These are phyloP conservation scores for Lepraria neglecta DNA, from an alignment of 495 filamentous ascomycete genomes.

Conservation along the genomic window DNA sequence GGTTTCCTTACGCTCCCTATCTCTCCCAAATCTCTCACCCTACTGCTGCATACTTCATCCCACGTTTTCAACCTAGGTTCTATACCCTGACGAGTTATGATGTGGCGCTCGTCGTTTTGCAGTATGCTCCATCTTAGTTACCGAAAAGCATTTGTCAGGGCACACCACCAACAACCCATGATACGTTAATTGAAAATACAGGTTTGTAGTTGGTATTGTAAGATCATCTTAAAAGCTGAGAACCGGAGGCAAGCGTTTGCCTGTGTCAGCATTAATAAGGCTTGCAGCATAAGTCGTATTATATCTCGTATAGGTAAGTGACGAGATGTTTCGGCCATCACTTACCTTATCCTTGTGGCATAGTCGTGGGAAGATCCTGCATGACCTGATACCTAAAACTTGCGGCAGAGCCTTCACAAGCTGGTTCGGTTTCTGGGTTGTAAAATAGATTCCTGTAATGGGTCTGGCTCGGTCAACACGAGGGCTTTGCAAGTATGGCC, in stretches of 20 bases:
- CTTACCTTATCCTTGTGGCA: no score
- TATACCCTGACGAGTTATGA: conserved; percentile 4
- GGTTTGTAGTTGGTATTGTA: conserved; percentile 4
- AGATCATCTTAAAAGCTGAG: conserved; percentile 2
- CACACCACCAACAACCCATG: conserved; percentile 5
- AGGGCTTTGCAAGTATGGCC: no score
- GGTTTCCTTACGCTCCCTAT: conserved; percentile 1
- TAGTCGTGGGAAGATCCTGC: no score
- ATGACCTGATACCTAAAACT: no score
- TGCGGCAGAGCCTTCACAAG: no score
- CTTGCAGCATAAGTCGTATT: background rate
- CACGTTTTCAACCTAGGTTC: conserved; percentile 5
- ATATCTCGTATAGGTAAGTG: no score
- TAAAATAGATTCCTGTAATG: no score
- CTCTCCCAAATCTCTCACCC: conserved; percentile 2
- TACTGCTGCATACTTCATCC: conserved; percentile 5
- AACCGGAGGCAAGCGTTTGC: conserved; percentile 4
- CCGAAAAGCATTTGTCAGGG: conserved; percentile 5
- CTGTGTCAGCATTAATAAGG: conserved; percentile 2
- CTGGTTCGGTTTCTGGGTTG: no score
- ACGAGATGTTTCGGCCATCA: no score
- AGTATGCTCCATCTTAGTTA: conserved; percentile 7
- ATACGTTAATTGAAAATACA: conserved; percentile 5
- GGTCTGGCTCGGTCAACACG: no score
- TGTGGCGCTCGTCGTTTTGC: conserved; percentile 5